Evolutionary conservation across 2,329 filamentous ascomycete species (phyloP).

Genomic region (Penicillium sp.): DNA sequence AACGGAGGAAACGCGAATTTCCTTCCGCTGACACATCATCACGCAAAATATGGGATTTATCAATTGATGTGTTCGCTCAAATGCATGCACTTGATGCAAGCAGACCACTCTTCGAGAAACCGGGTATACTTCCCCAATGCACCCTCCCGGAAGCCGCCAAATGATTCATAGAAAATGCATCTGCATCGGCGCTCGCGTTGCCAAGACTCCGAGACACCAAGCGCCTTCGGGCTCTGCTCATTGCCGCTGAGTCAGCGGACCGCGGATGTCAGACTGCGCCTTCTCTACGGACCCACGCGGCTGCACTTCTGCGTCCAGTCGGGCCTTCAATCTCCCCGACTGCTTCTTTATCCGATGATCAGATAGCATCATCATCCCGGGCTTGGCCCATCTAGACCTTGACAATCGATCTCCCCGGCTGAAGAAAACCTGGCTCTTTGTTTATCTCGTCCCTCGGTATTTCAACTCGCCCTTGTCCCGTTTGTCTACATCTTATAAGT

Average conservation of each 20-base stretch:
- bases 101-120: background rate
- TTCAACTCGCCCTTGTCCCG: too few relatives aligned
- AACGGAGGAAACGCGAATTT: background rate
- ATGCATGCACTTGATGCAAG: background rate
- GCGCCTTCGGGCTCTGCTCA: background rate
- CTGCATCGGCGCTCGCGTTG: background rate
- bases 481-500: too few relatives aligned
- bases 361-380: too few relatives aligned
- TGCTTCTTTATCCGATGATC: too few relatives aligned
- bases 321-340: too few relatives aligned
- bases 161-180: background rate
- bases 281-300: too few relatives aligned
- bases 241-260: background rate
- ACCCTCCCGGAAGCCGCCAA: background rate
- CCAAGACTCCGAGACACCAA: background rate
- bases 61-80: background rate
- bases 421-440: too few relatives aligned
- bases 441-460: too few relatives aligned
- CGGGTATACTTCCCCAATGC: background rate
- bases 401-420: too few relatives aligned
- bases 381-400: too few relatives aligned
- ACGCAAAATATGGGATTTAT: background rate
- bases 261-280: too few relatives aligned
- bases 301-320: too few relatives aligned
- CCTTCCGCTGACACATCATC: constrained; percentile 10